Percentiles rank a stretch among this genome's conserved stretches.
phyloP scores from a whole-genome alignment of 2,329 filamentous ascomycete genomes.

The Rugonectria rugulosa region DNA sequence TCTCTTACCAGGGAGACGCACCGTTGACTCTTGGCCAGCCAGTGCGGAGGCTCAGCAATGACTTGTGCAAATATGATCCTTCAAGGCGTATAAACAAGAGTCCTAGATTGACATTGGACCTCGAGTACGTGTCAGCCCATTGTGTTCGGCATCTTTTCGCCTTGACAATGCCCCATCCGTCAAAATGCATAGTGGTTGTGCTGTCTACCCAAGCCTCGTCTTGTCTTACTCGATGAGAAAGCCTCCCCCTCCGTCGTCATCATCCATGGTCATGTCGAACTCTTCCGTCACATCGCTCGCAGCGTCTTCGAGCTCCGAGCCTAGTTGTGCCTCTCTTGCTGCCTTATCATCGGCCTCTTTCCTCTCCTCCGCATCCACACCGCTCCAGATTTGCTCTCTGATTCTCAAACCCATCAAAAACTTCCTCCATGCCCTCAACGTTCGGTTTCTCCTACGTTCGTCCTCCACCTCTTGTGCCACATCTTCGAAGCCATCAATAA shows the following conservation, averaged over 20 bases:
- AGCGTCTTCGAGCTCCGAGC: conserved; percentile 45
- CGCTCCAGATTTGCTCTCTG: conserved; percentile 73
- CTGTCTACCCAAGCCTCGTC: neutral
- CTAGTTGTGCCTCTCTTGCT: conserved; percentile 47
- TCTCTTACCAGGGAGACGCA: neutral
- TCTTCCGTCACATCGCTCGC: conserved; percentile 53
- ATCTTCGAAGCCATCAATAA: conserved; percentile 72
- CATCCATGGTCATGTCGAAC: conserved; percentile 52
- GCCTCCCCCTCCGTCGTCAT: conserved; percentile 55
- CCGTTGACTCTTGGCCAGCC: neutral
- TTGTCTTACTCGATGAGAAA: conserved; percentile 49
- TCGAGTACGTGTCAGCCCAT: neutral
- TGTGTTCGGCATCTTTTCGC: neutral
- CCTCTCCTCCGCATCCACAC: conserved; percentile 58
- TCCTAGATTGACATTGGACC: neutral
- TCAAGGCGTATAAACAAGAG: too few species aligned
- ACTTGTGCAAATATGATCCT: neutral
- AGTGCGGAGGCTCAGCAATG: neutral
- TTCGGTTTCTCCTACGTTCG: conserved; percentile 76
- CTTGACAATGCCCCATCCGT: neutral
- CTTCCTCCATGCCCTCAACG: conserved; percentile 70
- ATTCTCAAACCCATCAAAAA: conserved; percentile 82
- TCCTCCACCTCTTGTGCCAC: conserved; percentile 69
- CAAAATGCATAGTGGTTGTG: neutral
- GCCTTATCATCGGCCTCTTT: conserved; percentile 48